Percentiles rank a stretch among this genome's conserved stretches.
Conservation (phyloP, 2,329 filamentous ascomycete genomes). For the Xylaria sp. region DNA sequence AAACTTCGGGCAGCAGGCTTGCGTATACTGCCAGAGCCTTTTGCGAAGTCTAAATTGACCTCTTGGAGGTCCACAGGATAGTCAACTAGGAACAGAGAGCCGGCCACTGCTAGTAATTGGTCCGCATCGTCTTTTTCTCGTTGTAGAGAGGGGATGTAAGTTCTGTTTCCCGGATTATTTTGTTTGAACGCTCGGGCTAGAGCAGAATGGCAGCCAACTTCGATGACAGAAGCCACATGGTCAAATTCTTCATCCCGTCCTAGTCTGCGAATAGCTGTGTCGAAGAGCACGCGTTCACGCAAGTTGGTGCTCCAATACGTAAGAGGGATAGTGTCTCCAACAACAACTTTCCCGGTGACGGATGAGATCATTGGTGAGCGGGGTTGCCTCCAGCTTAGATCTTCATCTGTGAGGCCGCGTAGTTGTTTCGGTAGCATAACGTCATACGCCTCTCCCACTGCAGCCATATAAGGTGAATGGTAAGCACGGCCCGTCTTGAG, state of each 20-base stretch:
- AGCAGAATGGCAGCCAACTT: slow-evolving; percentile 47
- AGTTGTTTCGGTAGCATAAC: slow-evolving; percentile 24
- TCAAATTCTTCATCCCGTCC: slow-evolving; percentile 48
- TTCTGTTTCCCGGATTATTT: slow-evolving; percentile 38
- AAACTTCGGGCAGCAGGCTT: slow-evolving; percentile 26
- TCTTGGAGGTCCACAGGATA: slow-evolving; percentile 38
- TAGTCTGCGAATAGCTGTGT: slow-evolving; percentile 52
- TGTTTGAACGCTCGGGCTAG: slow-evolving; percentile 48
- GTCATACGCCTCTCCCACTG: slow-evolving; percentile 52
- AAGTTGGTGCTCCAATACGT: slow-evolving; percentile 46
- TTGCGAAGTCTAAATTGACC: slow-evolving; percentile 29
- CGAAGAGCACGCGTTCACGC: slow-evolving; percentile 41
- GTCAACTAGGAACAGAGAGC: slow-evolving; percentile 37
- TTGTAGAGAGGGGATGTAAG: slow-evolving; percentile 37
- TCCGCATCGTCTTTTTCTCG: slow-evolving; percentile 36
- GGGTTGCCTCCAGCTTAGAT: slow-evolving; percentile 33
- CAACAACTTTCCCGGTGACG: slow-evolving; percentile 39
- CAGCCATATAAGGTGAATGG: slow-evolving; percentile 54
- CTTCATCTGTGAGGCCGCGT: slow-evolving; percentile 30
- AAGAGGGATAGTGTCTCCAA: slow-evolving; percentile 25
- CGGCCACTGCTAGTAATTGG: slow-evolving; percentile 35
- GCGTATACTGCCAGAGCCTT: slow-evolving; percentile 8
- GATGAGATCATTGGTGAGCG: slow-evolving; percentile 41
- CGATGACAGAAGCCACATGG: slow-evolving; percentile 39
- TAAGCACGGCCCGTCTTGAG: slow-evolving; percentile 55